Base-by-base conservation (phyloP, 2,329 filamentous ascomycete species). In the Pseudomassariella vexata region DNA sequence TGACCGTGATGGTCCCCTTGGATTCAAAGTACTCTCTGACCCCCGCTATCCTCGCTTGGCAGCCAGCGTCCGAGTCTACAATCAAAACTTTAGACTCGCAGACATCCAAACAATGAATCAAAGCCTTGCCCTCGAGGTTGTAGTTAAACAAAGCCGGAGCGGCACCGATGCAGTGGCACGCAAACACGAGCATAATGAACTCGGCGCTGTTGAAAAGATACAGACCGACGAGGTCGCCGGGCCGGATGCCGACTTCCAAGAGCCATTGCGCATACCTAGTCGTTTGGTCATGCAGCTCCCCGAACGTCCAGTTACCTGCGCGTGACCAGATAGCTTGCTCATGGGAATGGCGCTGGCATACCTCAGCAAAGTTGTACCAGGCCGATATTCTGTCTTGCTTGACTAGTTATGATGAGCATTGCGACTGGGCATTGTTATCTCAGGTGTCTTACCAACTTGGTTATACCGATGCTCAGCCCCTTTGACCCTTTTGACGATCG, bases 101-200 rank as follows among this genome's bases (percentile, higher is more conserved):
- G 22, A 82, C 62, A 41, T 66, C 67, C 30, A 84, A 50, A 37
- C 78, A 83, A 52, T 85, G 80, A n/a, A 79, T 44, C 35, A 86
- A 55, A 2, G 77, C 68, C 40, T 77, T 67, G 0, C 73, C 76
- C 2, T 70, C 63, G 8, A 86, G 60, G 46, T 85, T 79, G 50
- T 76, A 75, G 46, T 86, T 86, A 52, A 86, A 76, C 55, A 82
- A 70, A 1, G 82, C 80, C 0, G 79, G 76, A 0, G 71, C 70
- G 9, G 75, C 76, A 2, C 82, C 82, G 32, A 85, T 72, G 3
- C 73, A 70, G 65, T 76, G 73, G 3, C 80, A 57, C 0, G 71
- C 81, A n/a, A 84, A 46, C 70, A 78, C 78, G 7, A 71, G 65
- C 36, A 82, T 70, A 5, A 84, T 42, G 39, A 82, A 83, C 36